Base-by-base conservation (phyloP, 495 filamentous ascomycete genomes). In the Hypomontagnella monticulosa region DNA sequence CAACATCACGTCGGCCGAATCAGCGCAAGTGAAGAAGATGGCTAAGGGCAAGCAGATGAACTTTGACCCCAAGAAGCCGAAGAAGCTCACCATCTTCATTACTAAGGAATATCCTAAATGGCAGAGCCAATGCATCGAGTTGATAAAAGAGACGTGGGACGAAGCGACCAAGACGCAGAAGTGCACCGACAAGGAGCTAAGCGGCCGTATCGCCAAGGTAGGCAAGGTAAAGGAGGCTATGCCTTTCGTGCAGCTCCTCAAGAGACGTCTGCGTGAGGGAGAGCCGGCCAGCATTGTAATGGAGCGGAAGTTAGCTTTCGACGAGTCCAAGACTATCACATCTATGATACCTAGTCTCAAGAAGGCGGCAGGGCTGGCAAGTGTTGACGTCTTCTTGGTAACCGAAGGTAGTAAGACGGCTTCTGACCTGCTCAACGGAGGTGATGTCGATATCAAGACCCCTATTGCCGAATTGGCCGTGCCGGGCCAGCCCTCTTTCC, bases 201-300 rank as follows among this genome's bases (percentile, higher is more conserved):
- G 85, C 68, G 84, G 84, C 49, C 85, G 88, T 69, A 84, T 94
- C 16, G 85, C 83, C 68, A 93, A 93, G 79, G 85, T 95, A 71
- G 76, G 76, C 43, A 94, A 97, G 78, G 91, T 90, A 85, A 99
- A 99, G 86, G 92, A 94, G 77, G 94, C 92, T 20, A 98, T 98
- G 95, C 96, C 96, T 4, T 99, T 97, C 71, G 87, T 98, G 4
- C 93, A 98, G 76, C 77, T 71, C 1, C 78, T 99, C 48, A 97
- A 97, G 88, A 89, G 85, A 69, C 84, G 91, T 15, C 83, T 99
- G 19, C 75, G 89, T 42, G 74, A 72, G 16, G 86, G 84, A 38
- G 84, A 87, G 72, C 76, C 81, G 32, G 79, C 84, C 6, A 79
- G 85, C 15, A 79, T 72, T 7, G 93, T 97, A 40, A 89, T 97